Evolutionary conservation across 2,329 filamentous ascomycete genomes (phyloP).

Genomic region (Cordyceps javanica): DNA sequence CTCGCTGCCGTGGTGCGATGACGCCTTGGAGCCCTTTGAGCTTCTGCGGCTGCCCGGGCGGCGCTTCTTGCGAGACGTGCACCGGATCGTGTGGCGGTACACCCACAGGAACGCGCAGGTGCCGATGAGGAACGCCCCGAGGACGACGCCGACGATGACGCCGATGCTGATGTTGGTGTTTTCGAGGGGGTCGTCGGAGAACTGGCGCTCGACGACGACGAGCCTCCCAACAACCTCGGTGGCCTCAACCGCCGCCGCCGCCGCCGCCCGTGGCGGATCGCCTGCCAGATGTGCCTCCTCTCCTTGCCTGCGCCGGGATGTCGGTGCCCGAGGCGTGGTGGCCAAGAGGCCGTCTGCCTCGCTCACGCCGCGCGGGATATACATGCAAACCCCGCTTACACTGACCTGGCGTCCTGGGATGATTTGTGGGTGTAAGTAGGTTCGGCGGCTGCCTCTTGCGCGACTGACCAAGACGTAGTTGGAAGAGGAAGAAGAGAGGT

Average conservation of each 20-base stretch:
- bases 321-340: neutral
- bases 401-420: neutral
- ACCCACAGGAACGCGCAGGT: constrained; percentile 32
- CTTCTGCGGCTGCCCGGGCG: constrained; percentile 24
- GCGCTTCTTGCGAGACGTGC: constrained; percentile 24
- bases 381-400: constrained; percentile 7
- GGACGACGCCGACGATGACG: constrained; percentile 35
- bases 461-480: neutral
- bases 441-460: neutral
- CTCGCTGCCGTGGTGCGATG: neutral
- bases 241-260: neutral
- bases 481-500: neutral
- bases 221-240: neutral
- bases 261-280: neutral
- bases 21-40: constrained; percentile 27
- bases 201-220: constrained; percentile 13
- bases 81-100: constrained; percentile 34
- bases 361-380: neutral
- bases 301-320: neutral
- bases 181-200: constrained; percentile 19
- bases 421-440: neutral
- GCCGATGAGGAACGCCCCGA: constrained; percentile 33
- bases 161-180: constrained; percentile 37
- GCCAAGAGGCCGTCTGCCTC: neutral
- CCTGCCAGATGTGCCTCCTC: neutral